Evolutionary conservation across 495 filamentous ascomycete genomes (phyloP).

Genomic region (Cercophora scortea): DNA sequence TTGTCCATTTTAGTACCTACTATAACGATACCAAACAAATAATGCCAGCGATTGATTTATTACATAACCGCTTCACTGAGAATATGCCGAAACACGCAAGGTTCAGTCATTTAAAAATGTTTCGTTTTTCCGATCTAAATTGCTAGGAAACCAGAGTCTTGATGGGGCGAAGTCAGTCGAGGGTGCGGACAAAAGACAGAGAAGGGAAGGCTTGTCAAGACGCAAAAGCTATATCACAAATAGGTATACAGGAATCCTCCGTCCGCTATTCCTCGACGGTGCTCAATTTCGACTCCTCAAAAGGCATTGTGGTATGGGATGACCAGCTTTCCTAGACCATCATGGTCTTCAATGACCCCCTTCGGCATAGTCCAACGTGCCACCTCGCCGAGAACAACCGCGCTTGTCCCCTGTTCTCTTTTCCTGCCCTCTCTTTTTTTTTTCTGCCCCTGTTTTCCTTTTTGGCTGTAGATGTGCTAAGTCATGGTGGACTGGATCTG

Average conservation of each 20-base stretch:
- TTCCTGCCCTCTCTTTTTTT: constrained; percentile 5
- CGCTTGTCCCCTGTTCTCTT: constrained; percentile 9
- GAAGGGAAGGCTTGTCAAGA: not conserved
- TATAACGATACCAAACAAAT: not conserved
- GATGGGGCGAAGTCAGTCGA: not conserved
- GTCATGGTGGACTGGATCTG: not conserved
- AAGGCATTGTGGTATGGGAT: constrained; percentile 18
- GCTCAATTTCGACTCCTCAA: constrained; percentile 10
- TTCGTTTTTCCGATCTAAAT: too few relatives aligned
- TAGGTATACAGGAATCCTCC: constrained; percentile 8
- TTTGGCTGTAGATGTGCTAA: not conserved
- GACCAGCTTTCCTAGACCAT: constrained; percentile 27
- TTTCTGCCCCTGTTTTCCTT: not conserved
- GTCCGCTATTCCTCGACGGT: not conserved
- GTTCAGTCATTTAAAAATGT: too few relatives aligned
- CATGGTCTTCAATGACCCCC: constrained; percentile 17
- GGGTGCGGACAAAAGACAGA: not conserved
- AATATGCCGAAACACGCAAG: too few relatives aligned
- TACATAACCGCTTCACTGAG: too few relatives aligned
- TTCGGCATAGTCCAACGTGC: constrained; percentile 23
- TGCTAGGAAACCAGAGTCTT: too few relatives aligned
- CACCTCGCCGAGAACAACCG: constrained; percentile 9
- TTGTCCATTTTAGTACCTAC: not conserved
- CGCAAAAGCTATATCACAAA: constrained; percentile 8
- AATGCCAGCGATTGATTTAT: too few relatives aligned